phyloP scores from a whole-genome alignment of 192 early-diverging fungal species.

The Martensiomyces pterosporus region DNA sequence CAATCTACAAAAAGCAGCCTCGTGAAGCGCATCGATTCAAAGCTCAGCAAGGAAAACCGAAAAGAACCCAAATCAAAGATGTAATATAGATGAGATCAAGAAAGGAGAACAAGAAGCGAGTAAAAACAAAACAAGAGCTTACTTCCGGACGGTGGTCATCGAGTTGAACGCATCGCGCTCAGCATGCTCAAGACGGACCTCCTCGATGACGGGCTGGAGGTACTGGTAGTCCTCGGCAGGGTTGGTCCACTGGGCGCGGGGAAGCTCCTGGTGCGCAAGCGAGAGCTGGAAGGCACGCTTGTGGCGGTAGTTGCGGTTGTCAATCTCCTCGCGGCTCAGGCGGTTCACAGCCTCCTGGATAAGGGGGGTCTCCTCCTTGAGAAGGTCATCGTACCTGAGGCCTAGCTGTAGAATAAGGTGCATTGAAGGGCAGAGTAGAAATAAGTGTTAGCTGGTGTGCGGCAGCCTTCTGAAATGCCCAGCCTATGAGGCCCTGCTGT shows the following conservation, averaged over 20 bases:
- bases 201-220: constrained; percentile 72
- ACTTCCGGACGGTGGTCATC: constrained; percentile 42
- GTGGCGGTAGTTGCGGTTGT: constrained; percentile 77
- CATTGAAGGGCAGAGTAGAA: too few relatives aligned
- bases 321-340: constrained; percentile 60
- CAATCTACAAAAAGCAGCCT: too few relatives aligned
- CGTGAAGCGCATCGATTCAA: too few relatives aligned
- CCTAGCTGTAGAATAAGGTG: constrained; percentile 40
- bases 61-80: too few relatives aligned
- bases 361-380: constrained; percentile 77
- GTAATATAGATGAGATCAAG: too few relatives aligned
- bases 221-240: constrained; percentile 80
- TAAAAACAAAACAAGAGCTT: constrained; percentile 1
- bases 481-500: too few relatives aligned
- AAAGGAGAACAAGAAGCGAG: not conserved
- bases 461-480: too few relatives aligned
- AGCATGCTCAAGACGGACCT: constrained; percentile 74
- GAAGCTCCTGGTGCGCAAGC: constrained; percentile 65
- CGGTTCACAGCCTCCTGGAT: constrained; percentile 80
- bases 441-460: too few relatives aligned
- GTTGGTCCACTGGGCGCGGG: constrained; percentile 69
- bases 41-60: too few relatives aligned
- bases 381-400: constrained; percentile 85
- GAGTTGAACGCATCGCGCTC: constrained; percentile 74
- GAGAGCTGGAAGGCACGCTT: constrained; percentile 74